A percentile compares a stretch with the other conserved stretches of the same genome.
phyloP scores from a whole-genome alignment of 257 asterid species.

The Solanum medicagineum region DNA sequence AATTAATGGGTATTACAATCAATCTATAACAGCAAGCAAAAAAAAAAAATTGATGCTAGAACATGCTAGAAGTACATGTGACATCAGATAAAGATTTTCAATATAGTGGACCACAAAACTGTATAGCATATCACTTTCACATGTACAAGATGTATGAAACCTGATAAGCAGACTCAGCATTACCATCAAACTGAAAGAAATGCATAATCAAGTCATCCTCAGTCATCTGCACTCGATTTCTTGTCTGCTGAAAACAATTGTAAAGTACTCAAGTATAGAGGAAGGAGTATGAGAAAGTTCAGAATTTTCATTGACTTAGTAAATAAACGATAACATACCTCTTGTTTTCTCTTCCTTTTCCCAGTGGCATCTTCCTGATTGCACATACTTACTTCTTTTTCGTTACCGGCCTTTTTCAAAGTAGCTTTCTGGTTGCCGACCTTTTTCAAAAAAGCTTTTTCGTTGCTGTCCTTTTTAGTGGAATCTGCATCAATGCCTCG shows the following conservation, averaged over 20 bases:
- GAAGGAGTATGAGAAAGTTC: constrained; percentile 2
- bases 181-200: constrained; percentile 94
- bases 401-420: neutral
- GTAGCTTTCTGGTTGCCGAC: constrained; percentile 2
- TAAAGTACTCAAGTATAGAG: neutral
- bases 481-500: constrained; percentile 8
- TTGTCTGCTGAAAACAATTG: constrained; percentile 26
- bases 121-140: neutral
- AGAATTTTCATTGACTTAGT: neutral
- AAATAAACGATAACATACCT: constrained; percentile 32
- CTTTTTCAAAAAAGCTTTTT: neutral
- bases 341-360: constrained; percentile 54
- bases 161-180: constrained; percentile 4
- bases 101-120: neutral
- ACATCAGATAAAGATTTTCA: neutral
- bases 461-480: neutral
- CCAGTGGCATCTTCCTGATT: constrained; percentile 26
- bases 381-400: constrained; percentile 11
- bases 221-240: constrained; percentile 72
- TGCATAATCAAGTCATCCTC: constrained; percentile 77
- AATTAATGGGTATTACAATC: neutral
- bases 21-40: neutral
- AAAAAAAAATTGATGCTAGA: neutral
- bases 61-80: neutral
- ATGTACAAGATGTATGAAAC: neutral